Evolutionary conservation across 352 stramenopile species (phyloP).

Genomic region (Phytophthora quininea): DNA sequence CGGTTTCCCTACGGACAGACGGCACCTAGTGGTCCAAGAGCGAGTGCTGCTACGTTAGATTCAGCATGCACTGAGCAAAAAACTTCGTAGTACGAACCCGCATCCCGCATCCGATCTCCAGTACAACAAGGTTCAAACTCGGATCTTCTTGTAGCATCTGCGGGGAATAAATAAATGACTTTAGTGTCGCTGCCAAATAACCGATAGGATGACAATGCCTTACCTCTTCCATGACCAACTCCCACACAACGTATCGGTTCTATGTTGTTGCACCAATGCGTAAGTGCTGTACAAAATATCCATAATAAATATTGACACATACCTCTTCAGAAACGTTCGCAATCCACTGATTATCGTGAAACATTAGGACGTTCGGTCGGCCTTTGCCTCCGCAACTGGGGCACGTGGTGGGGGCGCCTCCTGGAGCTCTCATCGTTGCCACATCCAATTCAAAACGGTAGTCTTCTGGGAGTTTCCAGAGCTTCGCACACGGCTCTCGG

Average conservation of each 20-base stretch:
- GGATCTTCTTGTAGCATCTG: constrained; percentile 78
- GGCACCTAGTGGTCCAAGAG: constrained; percentile 51
- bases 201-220: neutral
- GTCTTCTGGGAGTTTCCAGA: constrained; percentile 60
- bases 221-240: constrained; percentile 79
- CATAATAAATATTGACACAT: neutral
- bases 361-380: constrained; percentile 92
- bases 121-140: constrained; percentile 65
- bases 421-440: constrained; percentile 66
- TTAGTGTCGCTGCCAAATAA: too few relatives aligned
- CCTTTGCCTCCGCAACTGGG: constrained; percentile 62
- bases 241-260: constrained; percentile 77
- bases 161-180: neutral
- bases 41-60: neutral
- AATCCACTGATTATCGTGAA: constrained; percentile 88
- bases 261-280: constrained; percentile 14
- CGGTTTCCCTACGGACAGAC: constrained; percentile 77
- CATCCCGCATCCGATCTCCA: constrained; percentile 86
- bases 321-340: constrained; percentile 75
- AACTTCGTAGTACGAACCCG: constrained; percentile 40
- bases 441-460: constrained; percentile 72
- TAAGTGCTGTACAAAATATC: neutral
- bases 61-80: neutral
- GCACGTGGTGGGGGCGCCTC: constrained; percentile 45
- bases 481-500: constrained; percentile 45